A percentile compares a stretch with the other conserved stretches of the same genome.
These are phyloP conservation scores for Sporobolomyces phaffii DNA, from an alignment of 768 basidiomycete species.

Conservation along the genomic window DNA sequence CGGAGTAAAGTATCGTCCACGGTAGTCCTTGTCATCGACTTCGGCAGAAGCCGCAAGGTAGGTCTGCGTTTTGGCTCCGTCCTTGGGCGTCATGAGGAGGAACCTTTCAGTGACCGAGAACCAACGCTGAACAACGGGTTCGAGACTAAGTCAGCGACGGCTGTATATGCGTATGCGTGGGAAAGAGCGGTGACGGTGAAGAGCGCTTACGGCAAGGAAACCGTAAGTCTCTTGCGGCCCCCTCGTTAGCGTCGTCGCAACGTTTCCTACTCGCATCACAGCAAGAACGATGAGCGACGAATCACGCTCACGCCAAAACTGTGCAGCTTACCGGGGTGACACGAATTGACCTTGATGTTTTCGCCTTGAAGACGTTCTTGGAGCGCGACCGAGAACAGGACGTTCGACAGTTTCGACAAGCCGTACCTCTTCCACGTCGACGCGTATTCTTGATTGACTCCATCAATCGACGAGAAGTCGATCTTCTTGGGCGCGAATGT, in stretches of 20 bases:
- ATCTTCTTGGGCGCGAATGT: slow-evolving; percentile 1
- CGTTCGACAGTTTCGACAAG: slow-evolving; percentile 19
- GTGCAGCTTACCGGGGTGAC: too few relatives aligned
- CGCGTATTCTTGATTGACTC: slow-evolving; percentile 6
- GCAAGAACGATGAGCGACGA: too few relatives aligned
- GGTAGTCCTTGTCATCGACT: slow-evolving; percentile 35
- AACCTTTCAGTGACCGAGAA: background rate
- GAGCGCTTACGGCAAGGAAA: background rate
- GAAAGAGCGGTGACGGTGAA: too few relatives aligned
- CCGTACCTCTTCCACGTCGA: slow-evolving; percentile 30
- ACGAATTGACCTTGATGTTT: slow-evolving; percentile 20
- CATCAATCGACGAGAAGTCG: slow-evolving; percentile 21
- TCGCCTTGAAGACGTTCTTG: slow-evolving; percentile 19
- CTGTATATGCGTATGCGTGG: too few relatives aligned
- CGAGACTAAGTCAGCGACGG: background rate
- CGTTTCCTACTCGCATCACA: too few relatives aligned
- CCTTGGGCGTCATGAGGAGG: slow-evolving; percentile 38
- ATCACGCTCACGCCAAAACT: too few relatives aligned
- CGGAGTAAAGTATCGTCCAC: slow-evolving; percentile 38
- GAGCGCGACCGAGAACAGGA: slow-evolving; percentile 15
- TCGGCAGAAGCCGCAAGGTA: slow-evolving; percentile 39
- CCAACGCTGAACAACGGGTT: background rate
- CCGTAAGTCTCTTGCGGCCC: slow-evolving; percentile 7
- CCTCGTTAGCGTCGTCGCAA: slow-evolving; percentile 19
- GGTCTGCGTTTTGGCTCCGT: slow-evolving; percentile 41